Evolutionary conservation across 2,329 filamentous ascomycete genomes (phyloP), one percentile per base, ranked within the genome.

Genomic region (Colletotrichum orbiculare): DNA sequence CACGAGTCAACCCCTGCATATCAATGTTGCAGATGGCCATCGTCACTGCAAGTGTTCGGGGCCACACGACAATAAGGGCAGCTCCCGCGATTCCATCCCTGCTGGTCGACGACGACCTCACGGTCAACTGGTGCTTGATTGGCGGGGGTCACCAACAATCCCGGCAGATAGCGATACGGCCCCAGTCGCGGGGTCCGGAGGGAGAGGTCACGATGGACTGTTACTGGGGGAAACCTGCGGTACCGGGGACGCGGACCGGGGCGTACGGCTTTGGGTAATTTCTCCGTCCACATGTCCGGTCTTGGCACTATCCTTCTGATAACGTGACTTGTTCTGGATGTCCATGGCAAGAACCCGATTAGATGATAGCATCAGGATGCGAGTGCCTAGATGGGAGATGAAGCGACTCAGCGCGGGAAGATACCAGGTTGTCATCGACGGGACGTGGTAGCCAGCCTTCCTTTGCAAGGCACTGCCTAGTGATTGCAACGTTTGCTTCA

Each of bases 221-320:
- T 55, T 45, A 55, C 57, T 64, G 56, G 45, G 61, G 48, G 56
- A 54, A 54, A 55, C 42, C 11, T 50, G 49, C 50, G 45, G 57
- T 43, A 25, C 56, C 43, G 43, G 56, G 39, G 49, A 49, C 25
- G n/a, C 45, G 38, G 49, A 54, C 50, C 38, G 61, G 56, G 57
- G 61, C 45, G 50, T 37, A 33, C 17, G n/a, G 45, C 33, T 43
- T 13, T 50, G 49, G 10, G 17, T 43, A 61, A 43, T 64, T 64
- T 64, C 61, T 64, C 61, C 57, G 56, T 64, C 45, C 57, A 64
- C 13, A 61, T 54, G 61, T 13, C 12, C 35, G 39, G 55, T 55
- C 56, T 64, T 64, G 50, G 50, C 50, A 61, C 45, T 64, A 50
- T 64, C 39, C 43, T 50, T 49, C 39, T 49, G 17, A 55, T 52